phyloP scores from a whole-genome alignment of 208 protist species.

The Acanthamoeba rhysodes region DNA sequence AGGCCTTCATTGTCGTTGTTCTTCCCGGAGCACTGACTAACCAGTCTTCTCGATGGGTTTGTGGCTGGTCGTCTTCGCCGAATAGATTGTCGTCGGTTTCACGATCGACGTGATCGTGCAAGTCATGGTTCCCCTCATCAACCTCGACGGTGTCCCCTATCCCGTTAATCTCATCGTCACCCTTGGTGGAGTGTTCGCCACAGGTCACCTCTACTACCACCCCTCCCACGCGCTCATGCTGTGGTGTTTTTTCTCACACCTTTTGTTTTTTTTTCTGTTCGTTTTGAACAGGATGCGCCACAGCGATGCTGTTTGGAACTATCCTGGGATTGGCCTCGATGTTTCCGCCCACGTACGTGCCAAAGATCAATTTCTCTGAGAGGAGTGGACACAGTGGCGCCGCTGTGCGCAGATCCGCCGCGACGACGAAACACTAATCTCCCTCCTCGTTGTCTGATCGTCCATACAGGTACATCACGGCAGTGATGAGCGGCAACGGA shows the following conservation, averaged over 20 bases:
- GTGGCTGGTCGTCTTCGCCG: background rate
- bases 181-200: conserved; percentile 23
- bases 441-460: background rate
- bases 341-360: conserved; percentile 77
- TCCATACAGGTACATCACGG: conserved; percentile 1
- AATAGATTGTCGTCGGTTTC: conserved; percentile 47
- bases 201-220: background rate
- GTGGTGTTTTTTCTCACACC: background rate
- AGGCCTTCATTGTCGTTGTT: background rate
- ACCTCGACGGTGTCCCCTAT: conserved; percentile 47
- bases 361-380: background rate
- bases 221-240: background rate
- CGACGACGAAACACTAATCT: too few species aligned
- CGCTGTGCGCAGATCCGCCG: background rate
- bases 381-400: background rate
- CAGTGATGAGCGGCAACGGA: conserved; percentile 83
- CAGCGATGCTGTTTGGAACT: conserved; percentile 80
- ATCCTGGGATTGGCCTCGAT: conserved; percentile 79
- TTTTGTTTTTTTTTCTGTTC: background rate
- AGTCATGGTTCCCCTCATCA: conserved; percentile 79
- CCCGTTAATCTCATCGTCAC: conserved; percentile 50
- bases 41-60: background rate
- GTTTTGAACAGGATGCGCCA: conserved; percentile 51
- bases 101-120: conserved; percentile 53
- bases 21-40: background rate